Conservation (phyloP, 305 asterid species). For the Solanum hybrid region DNA sequence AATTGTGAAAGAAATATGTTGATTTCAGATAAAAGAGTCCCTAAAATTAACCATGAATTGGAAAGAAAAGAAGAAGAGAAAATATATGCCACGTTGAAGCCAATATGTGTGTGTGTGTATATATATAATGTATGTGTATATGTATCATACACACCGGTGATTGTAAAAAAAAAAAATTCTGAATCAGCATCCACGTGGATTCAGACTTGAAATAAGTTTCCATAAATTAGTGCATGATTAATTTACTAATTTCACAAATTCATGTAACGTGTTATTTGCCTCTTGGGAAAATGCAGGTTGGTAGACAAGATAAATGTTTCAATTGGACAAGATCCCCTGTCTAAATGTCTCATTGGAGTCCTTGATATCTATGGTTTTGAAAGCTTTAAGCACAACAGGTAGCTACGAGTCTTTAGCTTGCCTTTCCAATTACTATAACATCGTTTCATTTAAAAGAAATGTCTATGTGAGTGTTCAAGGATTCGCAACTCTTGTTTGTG, state of each 20-base stretch:
- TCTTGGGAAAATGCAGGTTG: conserved; percentile 50
- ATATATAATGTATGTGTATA: background rate
- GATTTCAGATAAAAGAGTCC: background rate
- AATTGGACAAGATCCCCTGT: conserved; percentile 82
- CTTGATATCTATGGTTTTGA: conserved; percentile 97
- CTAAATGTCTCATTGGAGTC: conserved; percentile 84
- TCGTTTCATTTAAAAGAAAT: background rate
- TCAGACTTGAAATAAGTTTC: background rate
- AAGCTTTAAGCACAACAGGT: conserved; percentile 98
- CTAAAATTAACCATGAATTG: background rate
- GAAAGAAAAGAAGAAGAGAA: background rate
- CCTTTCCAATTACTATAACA: background rate
- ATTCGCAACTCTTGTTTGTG: conserved; percentile 16
- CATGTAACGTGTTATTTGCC: background rate
- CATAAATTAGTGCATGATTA: background rate
- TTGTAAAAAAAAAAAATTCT: background rate
- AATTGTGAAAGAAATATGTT: background rate
- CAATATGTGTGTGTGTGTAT: background rate
- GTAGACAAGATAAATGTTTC: conserved; percentile 89
- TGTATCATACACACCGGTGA: background rate
- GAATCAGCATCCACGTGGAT: background rate
- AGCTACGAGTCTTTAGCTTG: conserved; percentile 11
- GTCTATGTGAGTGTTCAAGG: conserved; percentile 13
- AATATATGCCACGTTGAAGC: background rate
- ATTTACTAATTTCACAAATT: background rate